Evolutionary conservation across 1,139 yeast species (phyloP), one percentile per base, ranked within the genome.

Genomic region (Saccharomycopsis hybrid): DNA sequence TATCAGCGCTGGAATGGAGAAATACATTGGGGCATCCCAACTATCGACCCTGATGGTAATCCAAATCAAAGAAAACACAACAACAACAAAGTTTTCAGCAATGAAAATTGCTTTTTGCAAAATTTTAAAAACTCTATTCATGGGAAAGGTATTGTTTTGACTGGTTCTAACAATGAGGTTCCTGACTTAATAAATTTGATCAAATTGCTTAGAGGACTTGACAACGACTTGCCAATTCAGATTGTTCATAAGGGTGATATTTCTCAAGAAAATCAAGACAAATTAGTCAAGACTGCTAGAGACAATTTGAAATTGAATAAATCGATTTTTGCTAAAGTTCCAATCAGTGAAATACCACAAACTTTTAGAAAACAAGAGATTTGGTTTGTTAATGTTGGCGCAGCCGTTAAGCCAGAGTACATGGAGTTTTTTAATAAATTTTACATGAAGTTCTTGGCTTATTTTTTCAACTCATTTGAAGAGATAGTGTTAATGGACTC

Each of bases 401-500:
- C 60, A 27, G 54, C 69, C 4, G 56, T 75, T 24, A 52, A 58
- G 3, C 57, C 57, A 13, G 58, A 56, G 2, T 70, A 61, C 55
- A 65, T 64, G 48, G 59, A 57, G 44, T 61, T 77, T 54, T 61
- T 68, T 33, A 79, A 80, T 2, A 61, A 70, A 24, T 53, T 65
- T 71, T 42, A 74, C 59, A 71, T 47, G 50, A 56, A 63, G 36
- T 75, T 77, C 54, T 60, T 68, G 30, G 80, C 82, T 3, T 62
- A 70, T 28, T 53, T 65, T 71, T 42, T 74, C 59, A 71, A 67
- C 43, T 69, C 80, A 0, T 78, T 77, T 58, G 70, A 70, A 51
- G 82, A 78, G 52, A 68, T 74, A 39, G 58, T 78, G 2, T 61
- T 78, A 53, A 56, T 78, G 53, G 84, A 78, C 59, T 77, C 82